Conservation (phyloP, 164 flowering plant species). For the Euptelea pleiosperma region DNA sequence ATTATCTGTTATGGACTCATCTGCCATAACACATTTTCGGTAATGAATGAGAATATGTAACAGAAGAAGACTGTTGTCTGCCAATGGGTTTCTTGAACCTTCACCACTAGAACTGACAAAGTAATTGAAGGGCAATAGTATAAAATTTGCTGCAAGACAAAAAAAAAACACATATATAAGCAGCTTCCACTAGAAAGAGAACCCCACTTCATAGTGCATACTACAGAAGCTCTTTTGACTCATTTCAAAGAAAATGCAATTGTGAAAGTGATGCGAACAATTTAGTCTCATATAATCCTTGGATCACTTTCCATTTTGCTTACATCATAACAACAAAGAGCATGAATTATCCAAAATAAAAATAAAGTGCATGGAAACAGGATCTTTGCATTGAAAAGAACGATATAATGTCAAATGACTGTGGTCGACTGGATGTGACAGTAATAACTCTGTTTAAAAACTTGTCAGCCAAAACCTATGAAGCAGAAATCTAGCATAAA, state of each 20-base stretch:
- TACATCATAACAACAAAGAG: neutral
- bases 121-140: constrained; percentile 73
- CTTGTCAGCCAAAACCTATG: neutral
- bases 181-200: neutral
- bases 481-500: neutral
- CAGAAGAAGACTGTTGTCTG: constrained; percentile 68
- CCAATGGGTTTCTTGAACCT: constrained; percentile 68
- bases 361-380: neutral
- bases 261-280: neutral
- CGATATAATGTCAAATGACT: neutral
- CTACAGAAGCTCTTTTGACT: too few relatives aligned
- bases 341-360: too few relatives aligned
- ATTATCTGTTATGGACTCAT: constrained; percentile 33
- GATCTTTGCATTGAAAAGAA: neutral
- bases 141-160: constrained; percentile 69
- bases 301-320: too few relatives aligned
- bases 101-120: constrained; percentile 60
- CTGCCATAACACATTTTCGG: constrained; percentile 50
- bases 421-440: too few relatives aligned
- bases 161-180: constrained; percentile 19
- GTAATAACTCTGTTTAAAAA: neutral
- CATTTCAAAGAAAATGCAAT: neutral
- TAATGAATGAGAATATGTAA: constrained; percentile 79
- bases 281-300: neutral
- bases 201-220: too few relatives aligned